Percentiles rank a stretch among this genome's conserved stretches.
Evolutionary conservation across 2,329 filamentous ascomycete genomes (phyloP).

Genomic region (Trichoderma semiorbis): DNA sequence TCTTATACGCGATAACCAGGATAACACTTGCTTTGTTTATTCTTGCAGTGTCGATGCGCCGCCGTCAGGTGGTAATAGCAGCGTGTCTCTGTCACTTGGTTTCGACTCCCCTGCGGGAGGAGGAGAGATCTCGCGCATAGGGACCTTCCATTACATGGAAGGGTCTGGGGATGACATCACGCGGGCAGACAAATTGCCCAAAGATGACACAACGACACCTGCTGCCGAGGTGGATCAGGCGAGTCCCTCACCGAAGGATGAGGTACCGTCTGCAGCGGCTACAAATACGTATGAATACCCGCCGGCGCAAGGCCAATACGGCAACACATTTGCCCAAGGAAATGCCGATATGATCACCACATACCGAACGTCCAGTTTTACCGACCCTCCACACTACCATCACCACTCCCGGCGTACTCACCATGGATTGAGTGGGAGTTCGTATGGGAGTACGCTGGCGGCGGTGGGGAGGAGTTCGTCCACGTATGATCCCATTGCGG

Average conservation of each 20-base stretch:
- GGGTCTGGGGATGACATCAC: slow-evolving; percentile 45
- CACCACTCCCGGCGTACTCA: slow-evolving; percentile 39
- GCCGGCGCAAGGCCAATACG: slow-evolving; percentile 40
- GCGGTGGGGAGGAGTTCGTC: slow-evolving; percentile 41
- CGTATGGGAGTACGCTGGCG: slow-evolving; percentile 41
- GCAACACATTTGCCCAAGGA: slow-evolving; percentile 38
- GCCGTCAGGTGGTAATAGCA: slow-evolving; percentile 45
- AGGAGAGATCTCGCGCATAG: slow-evolving; percentile 50
- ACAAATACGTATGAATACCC: slow-evolving; percentile 48
- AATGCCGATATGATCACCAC: slow-evolving; percentile 53
- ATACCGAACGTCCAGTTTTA: slow-evolving; percentile 52
- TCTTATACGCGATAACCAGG: slow-evolving; percentile 57
- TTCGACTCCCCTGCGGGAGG: slow-evolving; percentile 52
- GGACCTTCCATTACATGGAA: slow-evolving; percentile 50
- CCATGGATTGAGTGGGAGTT: slow-evolving; percentile 41
- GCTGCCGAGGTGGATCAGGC: slow-evolving; percentile 37
- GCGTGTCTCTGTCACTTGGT: slow-evolving; percentile 53
- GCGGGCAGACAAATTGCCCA: slow-evolving; percentile 35
- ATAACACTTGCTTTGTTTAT: slow-evolving; percentile 64
- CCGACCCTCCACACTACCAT: slow-evolving; percentile 43
- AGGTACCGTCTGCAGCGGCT: slow-evolving; percentile 37
- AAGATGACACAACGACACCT: slow-evolving; percentile 38
- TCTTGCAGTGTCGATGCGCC: slow-evolving; percentile 71
- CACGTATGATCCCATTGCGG: slow-evolving; percentile 40
- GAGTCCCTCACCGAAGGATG: slow-evolving; percentile 42